Conservation (phyloP, 768 basidiomycete genomes). For the Mycena chlorophos region DNA sequence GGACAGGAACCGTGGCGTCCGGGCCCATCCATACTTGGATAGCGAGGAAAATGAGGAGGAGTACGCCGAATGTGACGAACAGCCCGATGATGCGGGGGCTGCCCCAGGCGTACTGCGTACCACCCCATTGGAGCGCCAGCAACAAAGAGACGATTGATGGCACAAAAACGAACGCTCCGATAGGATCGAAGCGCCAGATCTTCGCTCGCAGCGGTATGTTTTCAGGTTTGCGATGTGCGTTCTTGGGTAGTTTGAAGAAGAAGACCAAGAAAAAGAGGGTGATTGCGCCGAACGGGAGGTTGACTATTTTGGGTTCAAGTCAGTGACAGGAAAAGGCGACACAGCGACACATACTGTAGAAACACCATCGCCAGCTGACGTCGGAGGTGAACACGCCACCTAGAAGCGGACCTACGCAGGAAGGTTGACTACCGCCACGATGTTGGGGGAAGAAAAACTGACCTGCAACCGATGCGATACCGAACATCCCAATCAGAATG, state of each 20-base stretch:
- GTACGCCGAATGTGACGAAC: constrained; percentile 10
- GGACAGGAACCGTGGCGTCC: constrained; percentile 8
- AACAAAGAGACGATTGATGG: constrained; percentile 13
- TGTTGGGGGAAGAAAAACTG: background rate
- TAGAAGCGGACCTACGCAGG: constrained; percentile 28
- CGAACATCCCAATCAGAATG: constrained; percentile 20
- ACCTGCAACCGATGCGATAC: background rate
- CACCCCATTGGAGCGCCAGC: constrained; percentile 46
- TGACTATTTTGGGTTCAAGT: constrained; percentile 21
- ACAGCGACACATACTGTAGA: background rate
- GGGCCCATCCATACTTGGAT: constrained; percentile 9
- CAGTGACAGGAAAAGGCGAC: background rate
- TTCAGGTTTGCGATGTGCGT: background rate
- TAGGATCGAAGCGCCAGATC: constrained; percentile 13
- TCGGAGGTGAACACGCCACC: constrained; percentile 31
- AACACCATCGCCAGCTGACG: constrained; percentile 39
- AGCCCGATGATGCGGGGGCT: constrained; percentile 15
- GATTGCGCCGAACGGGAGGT: constrained; percentile 13
- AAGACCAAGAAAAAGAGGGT: constrained; percentile 10
- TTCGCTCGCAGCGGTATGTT: constrained; percentile 1
- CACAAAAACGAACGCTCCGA: constrained; percentile 12
- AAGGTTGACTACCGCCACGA: constrained; percentile 1
- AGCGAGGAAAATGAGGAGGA: constrained; percentile 8
- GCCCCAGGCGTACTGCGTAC: constrained; percentile 42
- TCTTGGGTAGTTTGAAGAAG: constrained; percentile 18